phyloP scores from a whole-genome alignment of 2,329 filamentous ascomycete genomes.

The Cytospora paraplurivora region DNA sequence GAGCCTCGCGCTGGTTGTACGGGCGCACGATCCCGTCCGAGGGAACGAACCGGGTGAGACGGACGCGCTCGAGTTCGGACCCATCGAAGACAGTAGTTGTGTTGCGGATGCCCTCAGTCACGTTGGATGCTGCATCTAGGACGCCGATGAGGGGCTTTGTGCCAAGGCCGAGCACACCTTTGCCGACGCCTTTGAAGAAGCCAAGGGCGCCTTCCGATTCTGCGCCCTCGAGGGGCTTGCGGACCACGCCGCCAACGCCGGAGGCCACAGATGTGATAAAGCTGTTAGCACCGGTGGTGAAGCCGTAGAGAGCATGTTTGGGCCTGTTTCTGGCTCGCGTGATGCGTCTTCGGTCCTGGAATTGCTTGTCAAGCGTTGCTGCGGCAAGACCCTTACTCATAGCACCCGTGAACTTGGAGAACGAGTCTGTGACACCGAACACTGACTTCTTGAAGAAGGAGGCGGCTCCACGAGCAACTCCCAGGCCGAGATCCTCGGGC shows the following conservation, averaged over 20 bases:
- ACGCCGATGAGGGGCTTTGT: constrained; percentile 97
- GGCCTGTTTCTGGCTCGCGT: constrained; percentile 89
- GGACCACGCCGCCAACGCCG: constrained; percentile 88
- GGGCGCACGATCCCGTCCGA: constrained; percentile 91
- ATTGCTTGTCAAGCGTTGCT: constrained; percentile 96
- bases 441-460: constrained; percentile 99
- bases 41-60: constrained; percentile 89
- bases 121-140: constrained; percentile 94
- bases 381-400: constrained; percentile 95
- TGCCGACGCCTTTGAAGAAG: constrained; percentile 97
- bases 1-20: constrained; percentile 90
- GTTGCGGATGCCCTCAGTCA: constrained; percentile 96
- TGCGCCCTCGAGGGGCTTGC: constrained; percentile 91
- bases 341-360: constrained; percentile 94
- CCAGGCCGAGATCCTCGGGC: constrained; percentile 90
- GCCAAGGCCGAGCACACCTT: constrained; percentile 89
- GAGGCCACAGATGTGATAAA: constrained; percentile 91
- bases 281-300: constrained; percentile 92
- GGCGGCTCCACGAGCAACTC: constrained; percentile 93
- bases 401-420: constrained; percentile 96
- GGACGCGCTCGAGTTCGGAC: constrained; percentile 89
- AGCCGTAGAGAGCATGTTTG: constrained; percentile 95
- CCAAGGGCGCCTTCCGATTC: constrained; percentile 93
- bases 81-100: constrained; percentile 98
- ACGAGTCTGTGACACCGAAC: constrained; percentile 94